These are phyloP conservation scores for Myochromella boudieri DNA, from an alignment of 768 basidiomycete species.

Conservation along the genomic window DNA sequence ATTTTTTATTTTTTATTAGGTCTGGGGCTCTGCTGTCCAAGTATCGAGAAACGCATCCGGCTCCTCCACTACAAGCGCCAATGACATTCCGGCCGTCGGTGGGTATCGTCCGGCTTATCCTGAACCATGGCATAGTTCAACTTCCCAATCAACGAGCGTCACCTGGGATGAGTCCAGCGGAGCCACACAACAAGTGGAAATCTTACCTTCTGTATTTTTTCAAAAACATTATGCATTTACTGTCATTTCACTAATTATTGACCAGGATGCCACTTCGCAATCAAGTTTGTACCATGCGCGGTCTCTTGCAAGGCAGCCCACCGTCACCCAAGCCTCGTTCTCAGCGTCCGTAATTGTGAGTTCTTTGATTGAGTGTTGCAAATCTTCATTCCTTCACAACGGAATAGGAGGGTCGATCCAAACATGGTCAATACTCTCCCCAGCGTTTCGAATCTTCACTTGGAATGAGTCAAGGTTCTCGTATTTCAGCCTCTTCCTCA, in stretches of 20 bases:
- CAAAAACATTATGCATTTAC: no score
- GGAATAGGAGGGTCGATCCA: constrained; percentile 49
- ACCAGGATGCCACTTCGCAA: constrained; percentile 44
- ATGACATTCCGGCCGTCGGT: constrained; percentile 47
- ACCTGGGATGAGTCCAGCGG: constrained; percentile 61
- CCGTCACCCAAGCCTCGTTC: constrained; percentile 37
- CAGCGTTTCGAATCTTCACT: constrained; percentile 50
- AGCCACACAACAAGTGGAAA: constrained; percentile 52
- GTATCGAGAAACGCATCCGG: constrained; percentile 60
- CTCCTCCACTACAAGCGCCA: constrained; percentile 56
- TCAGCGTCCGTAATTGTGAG: constrained; percentile 41
- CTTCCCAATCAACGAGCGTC: constrained; percentile 49
- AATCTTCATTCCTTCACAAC: constrained; percentile 14
- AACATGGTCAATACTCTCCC: constrained; percentile 52
- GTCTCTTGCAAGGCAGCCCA: constrained; percentile 38
- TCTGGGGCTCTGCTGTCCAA: constrained; percentile 55
- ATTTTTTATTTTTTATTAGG: constrained; percentile 39
- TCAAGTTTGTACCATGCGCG: constrained; percentile 45
- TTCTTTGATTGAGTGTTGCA: constrained; percentile 11
- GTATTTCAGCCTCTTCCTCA: constrained; percentile 42
- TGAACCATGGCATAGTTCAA: constrained; percentile 48
- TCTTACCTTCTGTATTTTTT: constrained; percentile 34
- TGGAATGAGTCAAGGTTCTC: constrained; percentile 39
- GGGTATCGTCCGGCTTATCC: constrained; percentile 44
- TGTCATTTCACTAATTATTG: constrained; percentile 10